Evolutionary conservation across 768 basidiomycete genomes (phyloP).

Genomic region (Pulveroboletus sp.): DNA sequence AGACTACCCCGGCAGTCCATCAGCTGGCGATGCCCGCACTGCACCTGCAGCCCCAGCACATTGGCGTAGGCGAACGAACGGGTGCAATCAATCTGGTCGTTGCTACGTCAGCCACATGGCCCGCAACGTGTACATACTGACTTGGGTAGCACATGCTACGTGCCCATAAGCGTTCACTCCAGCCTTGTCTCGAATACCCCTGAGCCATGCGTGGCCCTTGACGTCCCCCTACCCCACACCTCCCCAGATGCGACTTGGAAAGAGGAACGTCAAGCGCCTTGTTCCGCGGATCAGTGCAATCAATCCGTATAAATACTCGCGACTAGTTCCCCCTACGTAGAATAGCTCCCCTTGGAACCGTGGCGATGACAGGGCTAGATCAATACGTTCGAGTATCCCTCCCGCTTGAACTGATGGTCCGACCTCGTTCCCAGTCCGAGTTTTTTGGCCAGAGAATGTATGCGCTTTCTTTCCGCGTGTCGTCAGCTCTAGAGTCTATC

Average conservation of each 20-base stretch:
- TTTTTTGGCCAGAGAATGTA: neutral
- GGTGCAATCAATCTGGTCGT: neutral
- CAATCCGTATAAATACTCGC: too few relatives aligned
- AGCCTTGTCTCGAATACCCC: too few relatives aligned
- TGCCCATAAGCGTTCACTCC: too few relatives aligned
- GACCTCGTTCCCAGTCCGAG: slow-evolving; percentile 3
- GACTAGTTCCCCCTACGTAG: too few relatives aligned
- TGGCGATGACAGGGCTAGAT: neutral
- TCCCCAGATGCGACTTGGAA: too few relatives aligned
- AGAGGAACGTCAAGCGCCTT: too few relatives aligned
- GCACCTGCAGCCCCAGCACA: neutral
- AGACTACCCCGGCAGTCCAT: too few relatives aligned
- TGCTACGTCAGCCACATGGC: neutral
- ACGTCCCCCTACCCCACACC: too few relatives aligned
- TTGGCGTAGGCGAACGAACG: slow-evolving; percentile 5
- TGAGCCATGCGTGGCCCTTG: neutral
- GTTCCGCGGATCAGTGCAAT: neutral
- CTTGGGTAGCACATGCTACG: too few relatives aligned
- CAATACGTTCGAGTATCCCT: too few relatives aligned
- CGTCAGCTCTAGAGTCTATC: slow-evolving; percentile 12
- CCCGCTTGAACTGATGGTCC: neutral
- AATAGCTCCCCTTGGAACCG: neutral
- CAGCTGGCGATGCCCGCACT: too few relatives aligned
- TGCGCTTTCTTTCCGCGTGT: slow-evolving; percentile 8
- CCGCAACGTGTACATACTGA: neutral